Conservation (phyloP, 805 yeast species). For the Schizosaccharomyces cryophilus region DNA sequence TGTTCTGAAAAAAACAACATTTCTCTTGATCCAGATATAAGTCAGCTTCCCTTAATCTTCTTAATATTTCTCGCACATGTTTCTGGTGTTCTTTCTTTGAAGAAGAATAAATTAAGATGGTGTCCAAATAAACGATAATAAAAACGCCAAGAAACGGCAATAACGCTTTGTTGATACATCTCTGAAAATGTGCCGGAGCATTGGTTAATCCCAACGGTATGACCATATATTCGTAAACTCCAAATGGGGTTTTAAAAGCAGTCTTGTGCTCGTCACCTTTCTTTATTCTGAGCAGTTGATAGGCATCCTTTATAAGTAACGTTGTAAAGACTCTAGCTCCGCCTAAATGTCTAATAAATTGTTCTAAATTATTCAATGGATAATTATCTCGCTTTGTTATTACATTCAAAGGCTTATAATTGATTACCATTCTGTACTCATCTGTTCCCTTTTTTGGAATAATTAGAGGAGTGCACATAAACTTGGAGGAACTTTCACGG, state of each 20-base stretch:
- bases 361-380: conserved; percentile 7
- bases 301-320: conserved; percentile 8
- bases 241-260: conserved; percentile 10
- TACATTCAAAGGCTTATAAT: conserved; percentile 8
- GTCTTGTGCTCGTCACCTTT: conserved; percentile 7
- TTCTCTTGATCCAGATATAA: background rate
- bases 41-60: background rate
- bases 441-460: conserved; percentile 9
- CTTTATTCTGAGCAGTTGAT: conserved; percentile 2
- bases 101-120: conserved; percentile 7
- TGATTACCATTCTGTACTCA: conserved; percentile 7
- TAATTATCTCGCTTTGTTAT: conserved; percentile 7
- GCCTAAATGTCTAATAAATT: conserved; percentile 4
- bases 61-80: conserved; percentile 1
- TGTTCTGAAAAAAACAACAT: background rate
- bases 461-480: conserved; percentile 6
- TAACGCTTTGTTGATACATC: conserved; percentile 4
- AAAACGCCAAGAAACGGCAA: conserved; percentile 4
- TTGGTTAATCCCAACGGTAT: conserved; percentile 13
- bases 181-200: conserved; percentile 13
- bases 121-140: conserved; percentile 10
- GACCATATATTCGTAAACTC: conserved; percentile 10
- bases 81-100: conserved; percentile 6
- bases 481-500: too few species aligned
- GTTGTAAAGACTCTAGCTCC: conserved; percentile 6